Evolutionary conservation across 805 yeast genomes (phyloP), one percentile per base, ranked within the genome.

Genomic region (Kluyveromyces lactis): DNA sequence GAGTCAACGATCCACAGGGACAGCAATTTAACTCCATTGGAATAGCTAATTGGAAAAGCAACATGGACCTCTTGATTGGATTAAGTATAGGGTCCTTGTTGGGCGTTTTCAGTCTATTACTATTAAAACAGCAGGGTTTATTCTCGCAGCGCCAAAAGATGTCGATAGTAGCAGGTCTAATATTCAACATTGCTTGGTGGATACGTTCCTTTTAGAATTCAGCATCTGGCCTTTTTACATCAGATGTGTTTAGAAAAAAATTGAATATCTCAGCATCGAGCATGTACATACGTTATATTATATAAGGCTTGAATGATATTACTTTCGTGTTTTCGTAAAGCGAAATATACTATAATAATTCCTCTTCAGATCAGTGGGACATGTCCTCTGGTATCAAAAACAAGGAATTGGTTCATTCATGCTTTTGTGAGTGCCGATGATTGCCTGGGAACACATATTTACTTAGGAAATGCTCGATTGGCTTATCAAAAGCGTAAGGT

Each of bases 401-500:
- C 6, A 9, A 21, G 6, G 8, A 9, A 6, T 9, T 6, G 24
- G 5, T 11, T 26, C 36, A 42, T 23, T 42, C 42, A n/a, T 36
- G 33, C 28, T 42, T 38, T n/a, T n/a, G n/a, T 3, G 18, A 15
- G 15, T 41, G 42, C 18, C 13, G 17, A 15, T 28, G 38, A 16
- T 43, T 37, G n/a, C 36, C 30, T 13, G 69, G 81, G 56, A 83
- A 83, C 1, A 71, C 63, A 17, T 34, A 34, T 52, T 62, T 71
- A 47, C 79, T 90, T 21, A 83, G 67, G 0, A 75, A 78, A 23
- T 71, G 67, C 55, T 85, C 95, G 19, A 82, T 86, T 1, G 94
- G 94, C 59, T 82, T 84, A 59, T 84, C 95, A 49, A 84, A 84
- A 48, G 83, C 52, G 52, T 78, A 81, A 3, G 95, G 95, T 46